phyloP scores from a whole-genome alignment of 225 moss, liverwort and hornwort species.

The Polytrichum formosum region DNA sequence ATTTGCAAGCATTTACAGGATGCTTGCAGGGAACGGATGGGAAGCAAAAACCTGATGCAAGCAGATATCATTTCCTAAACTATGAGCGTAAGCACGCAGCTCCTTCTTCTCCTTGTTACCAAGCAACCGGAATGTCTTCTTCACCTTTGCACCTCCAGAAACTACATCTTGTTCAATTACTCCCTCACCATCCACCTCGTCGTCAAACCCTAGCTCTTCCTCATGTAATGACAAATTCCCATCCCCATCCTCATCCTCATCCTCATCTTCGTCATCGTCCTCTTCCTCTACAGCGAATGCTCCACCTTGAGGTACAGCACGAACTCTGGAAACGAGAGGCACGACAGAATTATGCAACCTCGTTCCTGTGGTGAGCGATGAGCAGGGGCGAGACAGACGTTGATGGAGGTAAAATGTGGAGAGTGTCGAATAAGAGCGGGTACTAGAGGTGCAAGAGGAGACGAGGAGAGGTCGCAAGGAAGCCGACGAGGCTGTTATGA shows the following conservation, averaged over 20 bases:
- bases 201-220: constrained; percentile 35
- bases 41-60: constrained; percentile 63
- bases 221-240: constrained; percentile 29
- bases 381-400: too few species aligned
- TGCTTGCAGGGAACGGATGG: too few species aligned
- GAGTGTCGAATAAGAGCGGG: too few species aligned
- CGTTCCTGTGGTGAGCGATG: too few species aligned
- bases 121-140: constrained; percentile 49
- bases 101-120: constrained; percentile 88
- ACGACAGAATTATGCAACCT: too few species aligned
- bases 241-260: constrained; percentile 7
- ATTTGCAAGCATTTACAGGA: too few species aligned
- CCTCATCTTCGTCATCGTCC: neutral
- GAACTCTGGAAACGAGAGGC: neutral
- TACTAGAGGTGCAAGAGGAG: too few species aligned
- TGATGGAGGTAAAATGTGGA: too few species aligned
- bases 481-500: too few species aligned
- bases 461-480: too few species aligned
- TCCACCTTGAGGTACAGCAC: constrained; percentile 6
- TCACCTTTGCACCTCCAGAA: constrained; percentile 18
- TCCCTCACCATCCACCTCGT: constrained; percentile 8
- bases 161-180: neutral
- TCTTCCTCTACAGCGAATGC: constrained; percentile 17
- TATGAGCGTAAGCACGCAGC: constrained; percentile 86
- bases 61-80: constrained; percentile 67